A percentile compares a stretch with the other conserved stretches of the same genome.
Evolutionary conservation across 2,329 filamentous ascomycete species (phyloP).

Genomic region (Ceratocystis colombiana): DNA sequence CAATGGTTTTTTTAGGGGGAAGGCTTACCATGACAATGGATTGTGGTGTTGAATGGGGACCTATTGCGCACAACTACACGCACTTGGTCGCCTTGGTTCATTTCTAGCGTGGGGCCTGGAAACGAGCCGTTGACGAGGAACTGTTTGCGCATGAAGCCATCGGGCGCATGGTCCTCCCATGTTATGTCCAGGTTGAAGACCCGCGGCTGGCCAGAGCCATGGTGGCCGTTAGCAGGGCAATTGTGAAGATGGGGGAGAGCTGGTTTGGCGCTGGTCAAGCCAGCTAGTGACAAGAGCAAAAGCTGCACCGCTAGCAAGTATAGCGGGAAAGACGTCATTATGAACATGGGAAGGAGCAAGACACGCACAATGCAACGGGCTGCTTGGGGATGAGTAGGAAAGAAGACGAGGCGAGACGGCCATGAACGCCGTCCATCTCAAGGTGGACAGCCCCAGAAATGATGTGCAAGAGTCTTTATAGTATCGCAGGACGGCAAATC

Average conservation of each 20-base stretch:
- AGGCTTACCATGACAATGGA: slow-evolving; percentile 42
- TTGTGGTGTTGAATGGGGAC: slow-evolving; percentile 39
- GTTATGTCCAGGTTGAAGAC: slow-evolving; percentile 32
- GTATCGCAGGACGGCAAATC: too few relatives aligned
- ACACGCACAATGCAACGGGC: background rate
- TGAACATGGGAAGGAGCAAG: background rate
- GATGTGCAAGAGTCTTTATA: background rate
- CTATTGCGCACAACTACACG: slow-evolving; percentile 39
- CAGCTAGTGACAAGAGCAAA: background rate
- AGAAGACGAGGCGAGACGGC: background rate
- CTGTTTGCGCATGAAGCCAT: slow-evolving; percentile 39
- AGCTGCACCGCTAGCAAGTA: background rate
- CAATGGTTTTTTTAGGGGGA: background rate
- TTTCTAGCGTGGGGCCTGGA: slow-evolving; percentile 50
- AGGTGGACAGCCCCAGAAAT: background rate
- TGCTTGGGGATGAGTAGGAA: background rate
- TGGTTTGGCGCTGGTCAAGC: background rate
- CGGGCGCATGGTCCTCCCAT: slow-evolving; percentile 35
- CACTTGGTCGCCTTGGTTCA: slow-evolving; percentile 43
- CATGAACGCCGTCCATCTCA: too few relatives aligned
- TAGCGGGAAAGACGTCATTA: background rate
- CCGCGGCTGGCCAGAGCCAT: slow-evolving; percentile 1
- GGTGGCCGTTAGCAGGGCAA: background rate
- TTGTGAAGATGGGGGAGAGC: background rate
- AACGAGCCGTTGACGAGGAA: slow-evolving; percentile 50